These are phyloP conservation scores for Tanacetum coccineum DNA, from an alignment of 129 eudicot species.

Conservation along the genomic window DNA sequence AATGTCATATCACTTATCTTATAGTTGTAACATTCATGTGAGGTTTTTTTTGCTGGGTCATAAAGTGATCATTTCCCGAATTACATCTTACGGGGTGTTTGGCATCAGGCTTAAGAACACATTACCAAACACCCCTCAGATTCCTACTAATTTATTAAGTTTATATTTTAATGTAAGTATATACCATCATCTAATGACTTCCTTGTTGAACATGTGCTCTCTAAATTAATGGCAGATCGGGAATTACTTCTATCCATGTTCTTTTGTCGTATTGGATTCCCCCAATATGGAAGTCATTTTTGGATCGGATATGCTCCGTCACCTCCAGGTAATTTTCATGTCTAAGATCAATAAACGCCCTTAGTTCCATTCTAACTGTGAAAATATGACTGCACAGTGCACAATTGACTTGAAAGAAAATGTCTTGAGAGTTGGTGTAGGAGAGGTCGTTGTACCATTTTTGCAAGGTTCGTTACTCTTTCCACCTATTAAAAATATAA, in stretches of 20 bases:
- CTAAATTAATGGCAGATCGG: slow-evolving; percentile 59
- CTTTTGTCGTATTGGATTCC: slow-evolving; percentile 92
- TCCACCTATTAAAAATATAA: too few relatives aligned
- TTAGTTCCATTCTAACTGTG: too few relatives aligned
- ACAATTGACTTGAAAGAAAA: slow-evolving; percentile 93
- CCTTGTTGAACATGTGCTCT: background rate
- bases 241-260: slow-evolving; percentile 73
- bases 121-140: too few relatives aligned
- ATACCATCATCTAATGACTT: background rate
- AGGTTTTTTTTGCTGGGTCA: too few relatives aligned
- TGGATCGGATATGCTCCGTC: slow-evolving; percentile 94
- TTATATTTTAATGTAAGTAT: background rate
- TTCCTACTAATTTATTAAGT: background rate
- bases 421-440: slow-evolving; percentile 94
- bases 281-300: slow-evolving; percentile 96
- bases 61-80: too few relatives aligned
- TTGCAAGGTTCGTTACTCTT: slow-evolving; percentile 47
- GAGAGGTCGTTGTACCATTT: slow-evolving; percentile 95
- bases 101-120: too few relatives aligned
- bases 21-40: too few relatives aligned
- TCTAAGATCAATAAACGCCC: too few relatives aligned
- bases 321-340: slow-evolving; percentile 44
- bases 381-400: slow-evolving; percentile 31
- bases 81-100: too few relatives aligned
- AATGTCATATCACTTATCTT: background rate